Conservation (phyloP, 805 yeast genomes). For the Saturnispora zaruensis region DNA sequence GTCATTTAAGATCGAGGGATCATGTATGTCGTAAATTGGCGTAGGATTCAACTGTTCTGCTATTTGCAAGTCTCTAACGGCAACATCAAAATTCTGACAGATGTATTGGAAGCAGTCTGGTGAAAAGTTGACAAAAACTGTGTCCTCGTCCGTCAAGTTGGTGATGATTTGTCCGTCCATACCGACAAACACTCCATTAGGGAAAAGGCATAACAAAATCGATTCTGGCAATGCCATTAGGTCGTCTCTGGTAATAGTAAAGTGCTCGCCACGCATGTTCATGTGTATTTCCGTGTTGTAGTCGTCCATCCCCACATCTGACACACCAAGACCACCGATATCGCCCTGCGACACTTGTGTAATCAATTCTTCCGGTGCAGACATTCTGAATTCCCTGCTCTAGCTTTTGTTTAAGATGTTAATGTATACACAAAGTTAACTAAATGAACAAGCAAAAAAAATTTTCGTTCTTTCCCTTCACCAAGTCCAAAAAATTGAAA, state of each 20-base stretch:
- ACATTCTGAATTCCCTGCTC: neutral
- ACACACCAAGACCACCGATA: neutral
- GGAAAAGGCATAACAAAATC: constrained; percentile 75
- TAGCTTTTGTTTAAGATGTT: neutral
- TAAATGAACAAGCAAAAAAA: neutral
- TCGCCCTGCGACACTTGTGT: constrained; percentile 7
- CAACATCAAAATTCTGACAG: constrained; percentile 58
- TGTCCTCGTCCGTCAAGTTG: constrained; percentile 69
- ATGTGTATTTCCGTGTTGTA: constrained; percentile 63
- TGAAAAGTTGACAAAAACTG: constrained; percentile 77
- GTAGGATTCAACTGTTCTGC: constrained; percentile 27
- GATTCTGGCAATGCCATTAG: constrained; percentile 89
- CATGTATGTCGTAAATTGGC: constrained; percentile 29
- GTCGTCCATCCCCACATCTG: constrained; percentile 31
- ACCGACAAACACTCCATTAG: constrained; percentile 83
- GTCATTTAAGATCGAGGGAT: constrained; percentile 57
- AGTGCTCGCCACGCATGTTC: constrained; percentile 65
- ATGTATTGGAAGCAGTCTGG: constrained; percentile 84
- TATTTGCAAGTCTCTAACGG: constrained; percentile 51
- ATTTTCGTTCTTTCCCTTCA: neutral
- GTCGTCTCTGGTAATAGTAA: constrained; percentile 78
- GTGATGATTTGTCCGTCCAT: constrained; percentile 67
- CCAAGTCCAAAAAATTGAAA: neutral
- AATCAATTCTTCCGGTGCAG: constrained; percentile 7
- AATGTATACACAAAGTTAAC: neutral